Conservation (phyloP, 148 eudicot species). For the Silene latifolia region DNA sequence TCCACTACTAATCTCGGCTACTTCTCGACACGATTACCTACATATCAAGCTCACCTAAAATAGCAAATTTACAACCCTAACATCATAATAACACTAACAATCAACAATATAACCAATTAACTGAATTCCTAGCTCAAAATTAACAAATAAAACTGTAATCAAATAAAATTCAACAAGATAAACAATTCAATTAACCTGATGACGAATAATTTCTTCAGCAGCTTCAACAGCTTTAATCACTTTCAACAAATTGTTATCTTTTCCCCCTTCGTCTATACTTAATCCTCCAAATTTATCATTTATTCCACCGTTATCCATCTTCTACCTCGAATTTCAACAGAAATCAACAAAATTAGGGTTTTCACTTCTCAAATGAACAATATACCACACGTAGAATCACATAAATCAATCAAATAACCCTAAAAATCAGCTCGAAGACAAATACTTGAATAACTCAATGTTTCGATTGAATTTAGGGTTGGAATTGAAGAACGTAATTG, state of each 20-base stretch:
- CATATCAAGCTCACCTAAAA: not conserved
- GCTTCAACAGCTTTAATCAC: slow-evolving; percentile 44
- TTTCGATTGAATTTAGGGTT: not conserved
- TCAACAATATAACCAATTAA: not conserved
- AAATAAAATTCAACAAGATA: not conserved
- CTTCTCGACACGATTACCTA: not conserved
- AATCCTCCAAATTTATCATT: slow-evolving; percentile 29
- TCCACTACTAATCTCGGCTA: not conserved
- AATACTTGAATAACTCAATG: not conserved
- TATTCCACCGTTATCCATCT: slow-evolving; percentile 37
- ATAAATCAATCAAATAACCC: not conserved
- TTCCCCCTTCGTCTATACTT: slow-evolving; percentile 29
- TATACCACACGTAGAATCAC: not conserved
- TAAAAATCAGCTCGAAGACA: not conserved
- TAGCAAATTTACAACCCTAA: not conserved
- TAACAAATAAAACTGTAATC: not conserved
- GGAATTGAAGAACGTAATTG: not conserved
- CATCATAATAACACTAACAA: not conserved
- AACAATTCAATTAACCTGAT: slow-evolving; percentile 25
- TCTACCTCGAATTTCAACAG: not conserved
- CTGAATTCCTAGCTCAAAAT: slow-evolving; percentile 1
- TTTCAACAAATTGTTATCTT: slow-evolving; percentile 29
- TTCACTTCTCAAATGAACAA: not conserved
- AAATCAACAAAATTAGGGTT: not conserved
- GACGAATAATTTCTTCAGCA: slow-evolving; percentile 36